Base-by-base conservation (phyloP, 78 protist genomes). In the Dictyostelium citrinum region DNA sequence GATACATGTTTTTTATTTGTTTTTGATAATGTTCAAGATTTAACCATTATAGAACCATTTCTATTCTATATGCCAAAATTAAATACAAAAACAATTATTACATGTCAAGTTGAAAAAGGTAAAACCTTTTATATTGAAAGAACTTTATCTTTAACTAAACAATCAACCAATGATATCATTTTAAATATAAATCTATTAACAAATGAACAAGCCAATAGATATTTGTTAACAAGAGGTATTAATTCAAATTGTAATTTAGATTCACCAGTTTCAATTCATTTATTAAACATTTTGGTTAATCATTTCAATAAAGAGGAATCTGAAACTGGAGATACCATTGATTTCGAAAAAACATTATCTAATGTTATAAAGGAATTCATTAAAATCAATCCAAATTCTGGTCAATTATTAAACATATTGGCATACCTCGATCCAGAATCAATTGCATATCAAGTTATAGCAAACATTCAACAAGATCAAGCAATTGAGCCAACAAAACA, bases 1-100 rank as follows among this genome's bases (percentile, higher is more conserved):
- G 45, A 74, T n/a, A 39, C 58, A 7, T 39, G 20, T n/a, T 74
- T 16, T 22, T 16, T 39, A 3, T 74, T 74, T 39, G 3, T 74
- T 37, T 74, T 74, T 74, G 81, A 74, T 74, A 74, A 74, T 74
- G 81, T 74, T 39, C 29, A 39, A 33, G 81, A 74, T 74, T 22
- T 39, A 22, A 14, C 46, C 7, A 5, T 74, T 22, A 8, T 74
- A 0, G 81, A 74, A 39, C 81, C 81, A 74, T 74, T 74, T 31
- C 17, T 74, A 74, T 74, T 37, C 6, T 74, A 39, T 41, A 17
- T 74, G 22, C 81, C 81, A 74, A 74, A 74, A 74, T 2, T 22
- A 74, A 74, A 74, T 74, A 74, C 81, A 24, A 74, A 27, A 74
- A 14, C 41, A 3, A 74, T 74, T n/a, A 41, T 74, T n/a, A 74